Percentiles rank a stretch among this genome's conserved stretches.
These are phyloP conservation scores for Gynandropsis gynandra DNA, from an alignment of 345 rosid genomes.

Conservation along the genomic window DNA sequence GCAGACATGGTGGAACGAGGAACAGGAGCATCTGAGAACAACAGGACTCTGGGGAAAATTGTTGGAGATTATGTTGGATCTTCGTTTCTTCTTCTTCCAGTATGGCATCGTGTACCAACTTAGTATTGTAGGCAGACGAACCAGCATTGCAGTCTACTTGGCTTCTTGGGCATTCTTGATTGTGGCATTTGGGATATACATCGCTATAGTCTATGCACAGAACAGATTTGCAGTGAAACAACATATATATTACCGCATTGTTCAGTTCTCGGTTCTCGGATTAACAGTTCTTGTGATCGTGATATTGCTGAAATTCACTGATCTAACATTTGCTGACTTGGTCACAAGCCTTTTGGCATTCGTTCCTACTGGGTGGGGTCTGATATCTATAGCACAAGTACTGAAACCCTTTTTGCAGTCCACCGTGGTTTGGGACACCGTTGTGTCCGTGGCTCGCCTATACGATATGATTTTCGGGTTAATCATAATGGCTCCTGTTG, in stretches of 20 bases:
- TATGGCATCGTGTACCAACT: conserved; percentile 83
- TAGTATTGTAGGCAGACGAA: conserved; percentile 41
- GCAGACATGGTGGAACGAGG: conserved; percentile 95
- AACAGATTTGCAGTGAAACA: conserved; percentile 64
- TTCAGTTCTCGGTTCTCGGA: conserved; percentile 69
- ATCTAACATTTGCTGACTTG: conserved; percentile 50
- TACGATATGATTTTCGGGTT: conserved; percentile 75
- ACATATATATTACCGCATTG: conserved; percentile 77
- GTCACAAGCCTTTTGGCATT: conserved; percentile 81
- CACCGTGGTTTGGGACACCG: conserved; percentile 57
- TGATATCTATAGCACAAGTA: conserved; percentile 72
- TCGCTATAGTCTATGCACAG: conserved; percentile 55
- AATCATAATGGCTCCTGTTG: conserved; percentile 75
- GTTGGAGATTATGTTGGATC: conserved; percentile 69
- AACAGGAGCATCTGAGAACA: conserved; percentile 79
- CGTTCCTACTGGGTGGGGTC: conserved; percentile 89
- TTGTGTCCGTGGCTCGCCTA: conserved; percentile 72
- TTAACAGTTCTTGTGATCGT: conserved; percentile 50
- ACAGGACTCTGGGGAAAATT: conserved; percentile 81
- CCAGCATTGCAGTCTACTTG: conserved; percentile 69
- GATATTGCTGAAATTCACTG: conserved; percentile 58
- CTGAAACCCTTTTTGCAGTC: conserved; percentile 55
- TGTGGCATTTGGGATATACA: conserved; percentile 47
- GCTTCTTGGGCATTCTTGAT: conserved; percentile 68
- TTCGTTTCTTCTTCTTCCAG: conserved; percentile 90